Conservation (phyloP, 164 flowering plant species). For the Tetracentron sinense region DNA sequence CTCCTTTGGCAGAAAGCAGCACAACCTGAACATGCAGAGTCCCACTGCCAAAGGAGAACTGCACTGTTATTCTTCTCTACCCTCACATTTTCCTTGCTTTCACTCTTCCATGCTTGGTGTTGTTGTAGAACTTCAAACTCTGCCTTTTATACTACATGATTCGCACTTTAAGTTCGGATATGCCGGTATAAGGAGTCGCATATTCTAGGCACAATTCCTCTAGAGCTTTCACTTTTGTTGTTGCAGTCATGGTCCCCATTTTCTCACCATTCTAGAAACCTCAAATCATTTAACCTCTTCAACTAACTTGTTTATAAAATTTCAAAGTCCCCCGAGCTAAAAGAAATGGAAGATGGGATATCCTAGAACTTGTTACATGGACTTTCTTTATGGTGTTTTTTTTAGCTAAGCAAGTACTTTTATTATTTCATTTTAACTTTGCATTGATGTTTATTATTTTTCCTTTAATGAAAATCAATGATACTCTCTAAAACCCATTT, state of each 20-base stretch:
- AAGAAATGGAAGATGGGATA: background rate
- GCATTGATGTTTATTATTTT: background rate
- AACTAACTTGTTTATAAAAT: no score
- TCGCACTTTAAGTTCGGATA: constrained; percentile 19
- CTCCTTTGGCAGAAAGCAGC: constrained; percentile 16
- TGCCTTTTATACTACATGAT: background rate
- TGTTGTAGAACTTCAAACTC: background rate
- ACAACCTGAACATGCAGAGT: no score
- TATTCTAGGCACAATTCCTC: constrained; percentile 18
- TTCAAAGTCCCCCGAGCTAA: no score
- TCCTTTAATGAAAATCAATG: no score
- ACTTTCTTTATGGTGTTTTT: background rate
- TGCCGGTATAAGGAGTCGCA: constrained; percentile 16
- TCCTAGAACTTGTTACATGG: background rate
- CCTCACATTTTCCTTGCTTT: background rate
- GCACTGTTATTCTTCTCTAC: constrained; percentile 1
- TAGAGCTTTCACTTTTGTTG: background rate
- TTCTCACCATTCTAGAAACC: no score
- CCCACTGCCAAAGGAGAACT: constrained; percentile 1
- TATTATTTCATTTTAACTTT: background rate
- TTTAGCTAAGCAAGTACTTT: no score
- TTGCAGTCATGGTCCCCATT: constrained; percentile 8
- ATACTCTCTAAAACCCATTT: no score
- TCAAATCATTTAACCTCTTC: no score
- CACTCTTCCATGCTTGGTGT: background rate